Percentiles rank a stretch among this genome's conserved stretches.
Evolutionary conservation across 768 basidiomycete species (phyloP).

Genomic region (Tylopilus cervinicoccineus): DNA sequence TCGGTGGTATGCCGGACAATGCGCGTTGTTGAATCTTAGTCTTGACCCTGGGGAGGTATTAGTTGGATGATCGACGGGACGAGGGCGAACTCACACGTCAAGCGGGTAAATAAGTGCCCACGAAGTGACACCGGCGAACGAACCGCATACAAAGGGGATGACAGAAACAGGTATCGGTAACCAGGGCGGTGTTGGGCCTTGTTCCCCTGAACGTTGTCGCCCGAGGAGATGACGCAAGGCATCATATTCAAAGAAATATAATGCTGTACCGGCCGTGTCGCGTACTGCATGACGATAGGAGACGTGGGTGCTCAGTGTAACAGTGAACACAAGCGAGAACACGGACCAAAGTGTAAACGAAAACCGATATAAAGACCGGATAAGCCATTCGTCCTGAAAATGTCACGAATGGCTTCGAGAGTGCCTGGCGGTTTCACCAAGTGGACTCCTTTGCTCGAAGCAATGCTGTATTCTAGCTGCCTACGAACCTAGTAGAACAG

Average conservation of each 20-base stretch:
- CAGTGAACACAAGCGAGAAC: not conserved
- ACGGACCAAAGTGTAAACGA: slow-evolving; percentile 76
- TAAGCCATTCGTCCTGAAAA: slow-evolving; percentile 59
- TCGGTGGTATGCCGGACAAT: slow-evolving; percentile 70
- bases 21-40: slow-evolving; percentile 95
- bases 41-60: slow-evolving; percentile 58
- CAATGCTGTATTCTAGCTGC: slow-evolving; percentile 90
- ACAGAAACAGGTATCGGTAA: slow-evolving; percentile 74
- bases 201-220: slow-evolving; percentile 70
- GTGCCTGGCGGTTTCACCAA: slow-evolving; percentile 77
- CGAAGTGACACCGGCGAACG: slow-evolving; percentile 82
- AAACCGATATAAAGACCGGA: slow-evolving; percentile 80
- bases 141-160: slow-evolving; percentile 90
- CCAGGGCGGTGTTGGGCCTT: slow-evolving; percentile 81
- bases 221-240: slow-evolving; percentile 86
- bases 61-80: not conserved
- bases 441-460: slow-evolving; percentile 69
- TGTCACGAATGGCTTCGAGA: slow-evolving; percentile 73
- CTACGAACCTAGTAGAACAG: slow-evolving; percentile 62
- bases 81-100: slow-evolving; percentile 66
- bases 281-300: slow-evolving; percentile 50
- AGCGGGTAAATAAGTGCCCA: slow-evolving; percentile 93
- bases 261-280: slow-evolving; percentile 83
- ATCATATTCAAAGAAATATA: slow-evolving; percentile 95
- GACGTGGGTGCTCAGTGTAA: slow-evolving; percentile 1